Conservation (phyloP, 2,329 filamentous ascomycete species). For the Nannizziopsis barbatae region DNA sequence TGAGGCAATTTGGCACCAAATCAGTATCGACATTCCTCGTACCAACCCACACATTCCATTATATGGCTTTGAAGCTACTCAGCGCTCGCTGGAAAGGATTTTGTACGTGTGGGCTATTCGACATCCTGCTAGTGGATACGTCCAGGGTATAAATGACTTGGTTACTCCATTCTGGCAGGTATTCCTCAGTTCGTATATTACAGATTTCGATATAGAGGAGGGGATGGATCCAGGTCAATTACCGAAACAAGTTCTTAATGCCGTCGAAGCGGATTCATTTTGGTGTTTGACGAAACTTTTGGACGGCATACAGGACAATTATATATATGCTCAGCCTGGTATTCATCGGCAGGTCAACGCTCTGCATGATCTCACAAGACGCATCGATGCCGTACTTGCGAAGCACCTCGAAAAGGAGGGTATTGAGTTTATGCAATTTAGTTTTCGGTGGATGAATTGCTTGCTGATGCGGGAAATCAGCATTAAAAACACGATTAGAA, state of each 20-base stretch:
- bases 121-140: conserved; percentile 93
- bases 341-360: conserved; percentile 90
- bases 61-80: conserved; percentile 92
- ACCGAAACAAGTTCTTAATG: conserved; percentile 80
- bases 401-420: conserved; percentile 83
- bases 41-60: conserved; percentile 93
- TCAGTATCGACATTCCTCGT: conserved; percentile 92
- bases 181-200: conserved; percentile 87
- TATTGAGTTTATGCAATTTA: conserved; percentile 98
- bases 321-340: conserved; percentile 93
- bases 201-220: conserved; percentile 79
- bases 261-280: conserved; percentile 94
- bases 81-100: conserved; percentile 85
- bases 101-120: conserved; percentile 96
- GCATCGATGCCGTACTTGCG: conserved; percentile 74
- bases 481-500: conserved; percentile 89
- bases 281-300: conserved; percentile 97
- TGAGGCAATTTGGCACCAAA: conserved; percentile 98
- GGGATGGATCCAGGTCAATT: conserved; percentile 96
- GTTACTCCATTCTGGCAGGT: conserved; percentile 98
- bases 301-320: conserved; percentile 98
- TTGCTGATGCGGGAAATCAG: conserved; percentile 95
- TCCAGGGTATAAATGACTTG: conserved; percentile 96
- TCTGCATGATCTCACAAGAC: conserved; percentile 74
- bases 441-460: conserved; percentile 99